These are phyloP conservation scores for Sinapis alba DNA, from an alignment of 441 rosid species.

Conservation along the genomic window DNA sequence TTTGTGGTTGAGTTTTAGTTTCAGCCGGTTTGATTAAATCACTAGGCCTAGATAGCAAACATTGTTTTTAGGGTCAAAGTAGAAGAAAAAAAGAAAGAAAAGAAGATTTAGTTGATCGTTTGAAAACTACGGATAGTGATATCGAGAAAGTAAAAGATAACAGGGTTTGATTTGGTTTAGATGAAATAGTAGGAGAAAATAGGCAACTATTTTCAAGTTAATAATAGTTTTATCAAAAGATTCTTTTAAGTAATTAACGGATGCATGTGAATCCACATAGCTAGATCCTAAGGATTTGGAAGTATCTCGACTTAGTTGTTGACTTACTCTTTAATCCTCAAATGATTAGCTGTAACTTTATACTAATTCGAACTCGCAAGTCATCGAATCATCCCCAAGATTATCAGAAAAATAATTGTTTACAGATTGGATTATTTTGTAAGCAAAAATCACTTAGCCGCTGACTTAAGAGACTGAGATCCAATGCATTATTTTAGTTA, in stretches of 20 bases:
- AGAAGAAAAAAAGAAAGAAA: neutral
- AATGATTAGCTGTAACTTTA: neutral
- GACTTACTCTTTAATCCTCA: conserved; percentile 2
- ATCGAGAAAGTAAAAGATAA: neutral
- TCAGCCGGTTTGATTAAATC: neutral
- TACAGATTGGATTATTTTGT: conserved; percentile 30
- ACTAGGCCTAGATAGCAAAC: no score
- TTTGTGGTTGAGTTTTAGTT: neutral
- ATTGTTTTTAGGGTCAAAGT: neutral
- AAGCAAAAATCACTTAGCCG: conserved; percentile 29
- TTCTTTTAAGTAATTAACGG: neutral
- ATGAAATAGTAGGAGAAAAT: conserved; percentile 3
- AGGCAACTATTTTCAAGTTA: neutral
- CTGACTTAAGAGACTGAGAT: conserved; percentile 34
- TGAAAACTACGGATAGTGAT: neutral
- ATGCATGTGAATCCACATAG: conserved; percentile 20
- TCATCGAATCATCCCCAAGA: conserved; percentile 15
- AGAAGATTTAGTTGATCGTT: neutral
- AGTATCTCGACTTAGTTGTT: conserved; percentile 7
- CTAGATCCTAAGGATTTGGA: conserved; percentile 5
- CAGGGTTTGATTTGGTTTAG: neutral
- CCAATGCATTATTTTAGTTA: conserved; percentile 13
- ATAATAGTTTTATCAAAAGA: conserved; percentile 7
- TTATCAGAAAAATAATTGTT: neutral
- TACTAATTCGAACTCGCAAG: neutral